These are phyloP conservation scores for Phytopythium litorale DNA, from an alignment of 352 stramenopile species.

Conservation along the genomic window DNA sequence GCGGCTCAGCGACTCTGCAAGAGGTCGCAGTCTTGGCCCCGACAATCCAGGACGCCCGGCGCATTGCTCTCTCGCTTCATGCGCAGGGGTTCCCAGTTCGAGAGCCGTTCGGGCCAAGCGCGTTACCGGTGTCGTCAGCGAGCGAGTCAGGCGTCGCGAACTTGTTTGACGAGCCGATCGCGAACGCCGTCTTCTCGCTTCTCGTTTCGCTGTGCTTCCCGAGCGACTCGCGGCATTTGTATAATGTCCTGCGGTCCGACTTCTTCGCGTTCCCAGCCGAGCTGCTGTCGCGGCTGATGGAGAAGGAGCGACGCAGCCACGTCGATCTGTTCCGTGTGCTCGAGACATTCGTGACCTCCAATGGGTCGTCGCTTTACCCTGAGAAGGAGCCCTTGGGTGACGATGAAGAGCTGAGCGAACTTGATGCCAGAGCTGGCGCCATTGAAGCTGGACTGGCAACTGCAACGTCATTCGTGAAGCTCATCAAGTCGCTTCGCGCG, in stretches of 20 bases:
- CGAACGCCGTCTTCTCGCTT: constrained; percentile 63
- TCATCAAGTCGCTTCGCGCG: constrained; percentile 33
- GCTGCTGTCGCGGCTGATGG: constrained; percentile 62
- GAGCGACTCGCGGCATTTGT: constrained; percentile 67
- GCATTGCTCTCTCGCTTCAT: constrained; percentile 28
- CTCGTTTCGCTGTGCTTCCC: constrained; percentile 61
- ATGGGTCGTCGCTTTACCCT: constrained; percentile 18
- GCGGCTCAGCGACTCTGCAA: not conserved
- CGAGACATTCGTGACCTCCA: constrained; percentile 38
- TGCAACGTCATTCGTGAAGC: constrained; percentile 29
- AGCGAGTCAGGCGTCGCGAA: constrained; percentile 8
- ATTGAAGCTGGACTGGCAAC: constrained; percentile 23
- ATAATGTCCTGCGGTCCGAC: constrained; percentile 72
- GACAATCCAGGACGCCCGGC: constrained; percentile 25
- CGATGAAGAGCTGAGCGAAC: not conserved
- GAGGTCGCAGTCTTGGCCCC: constrained; percentile 32
- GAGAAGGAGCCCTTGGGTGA: constrained; percentile 8
- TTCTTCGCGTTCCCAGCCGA: constrained; percentile 52
- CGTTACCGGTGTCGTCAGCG: not conserved
- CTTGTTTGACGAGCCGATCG: constrained; percentile 56
- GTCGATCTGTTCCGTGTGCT: constrained; percentile 48
- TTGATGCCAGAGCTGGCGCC: constrained; percentile 9
- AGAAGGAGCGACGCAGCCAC: constrained; percentile 48
- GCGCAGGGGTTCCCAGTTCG: constrained; percentile 30
- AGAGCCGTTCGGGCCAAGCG: not conserved